Conservation (phyloP, 2,329 filamentous ascomycete genomes). For the Pseudogymnoascus sp. region DNA sequence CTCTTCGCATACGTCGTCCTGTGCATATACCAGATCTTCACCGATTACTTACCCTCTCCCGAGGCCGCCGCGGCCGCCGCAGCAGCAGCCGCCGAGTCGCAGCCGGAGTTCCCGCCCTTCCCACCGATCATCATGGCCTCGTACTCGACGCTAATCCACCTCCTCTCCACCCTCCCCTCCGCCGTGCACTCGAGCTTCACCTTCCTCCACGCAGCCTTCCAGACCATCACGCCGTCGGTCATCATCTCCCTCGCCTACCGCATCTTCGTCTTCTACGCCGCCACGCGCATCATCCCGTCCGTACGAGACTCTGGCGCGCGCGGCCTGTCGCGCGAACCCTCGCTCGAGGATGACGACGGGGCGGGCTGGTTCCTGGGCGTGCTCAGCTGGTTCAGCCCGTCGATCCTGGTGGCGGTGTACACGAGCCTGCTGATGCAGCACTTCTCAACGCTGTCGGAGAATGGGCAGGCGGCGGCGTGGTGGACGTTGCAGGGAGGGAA, state of each 20-base stretch:
- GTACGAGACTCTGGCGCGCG: constrained; percentile 79
- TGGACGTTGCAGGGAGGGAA: constrained; percentile 86
- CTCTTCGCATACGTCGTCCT: constrained; percentile 97
- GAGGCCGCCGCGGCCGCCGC: constrained; percentile 49
- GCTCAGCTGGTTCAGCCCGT: constrained; percentile 88
- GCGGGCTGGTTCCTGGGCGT: constrained; percentile 74
- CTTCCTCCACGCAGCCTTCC: constrained; percentile 83
- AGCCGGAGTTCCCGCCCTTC: constrained; percentile 90
- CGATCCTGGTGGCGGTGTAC: constrained; percentile 90
- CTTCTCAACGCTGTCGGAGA: constrained; percentile 65
- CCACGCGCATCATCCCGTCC: constrained; percentile 90
- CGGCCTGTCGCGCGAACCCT: constrained; percentile 75
- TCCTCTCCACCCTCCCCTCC: constrained; percentile 72
- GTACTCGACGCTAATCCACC: constrained; percentile 82
- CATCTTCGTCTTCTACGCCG: constrained; percentile 89
- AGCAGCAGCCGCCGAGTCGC: constrained; percentile 36
- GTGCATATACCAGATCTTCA: constrained; percentile 98
- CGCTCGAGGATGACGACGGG: constrained; percentile 75
- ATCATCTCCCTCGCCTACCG: constrained; percentile 93
- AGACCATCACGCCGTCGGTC: constrained; percentile 91
- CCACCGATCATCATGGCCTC: constrained; percentile 98
- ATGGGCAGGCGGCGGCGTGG: constrained; percentile 54
- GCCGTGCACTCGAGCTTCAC: constrained; percentile 77
- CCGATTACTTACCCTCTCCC: constrained; percentile 81
- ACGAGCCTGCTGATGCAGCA: constrained; percentile 93